phyloP scores from a whole-genome alignment of 1,284 basidiomycete genomes.

The Rhodotorula sp. region DNA sequence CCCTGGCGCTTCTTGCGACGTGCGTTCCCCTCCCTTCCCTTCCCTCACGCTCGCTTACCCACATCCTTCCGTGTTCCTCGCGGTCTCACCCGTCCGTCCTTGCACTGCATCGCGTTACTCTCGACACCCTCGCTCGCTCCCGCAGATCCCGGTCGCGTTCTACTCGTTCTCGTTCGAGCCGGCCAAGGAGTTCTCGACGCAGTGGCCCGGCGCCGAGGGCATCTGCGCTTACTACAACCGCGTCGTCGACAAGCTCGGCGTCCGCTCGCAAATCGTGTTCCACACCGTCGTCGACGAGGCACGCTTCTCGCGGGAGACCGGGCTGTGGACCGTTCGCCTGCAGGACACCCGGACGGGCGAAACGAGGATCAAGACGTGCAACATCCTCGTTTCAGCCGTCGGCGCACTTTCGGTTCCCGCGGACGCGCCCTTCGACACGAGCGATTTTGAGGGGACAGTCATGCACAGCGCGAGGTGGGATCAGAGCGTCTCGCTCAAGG shows the following conservation, averaged over 20 bases:
- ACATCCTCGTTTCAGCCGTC: slow-evolving; percentile 37
- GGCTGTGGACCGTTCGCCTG: slow-evolving; percentile 31
- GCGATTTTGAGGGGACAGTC: slow-evolving; percentile 30
- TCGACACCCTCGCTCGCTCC: neutral
- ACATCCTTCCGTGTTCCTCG: too few relatives aligned
- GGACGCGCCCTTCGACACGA: slow-evolving; percentile 22
- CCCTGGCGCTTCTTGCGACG: slow-evolving; percentile 33
- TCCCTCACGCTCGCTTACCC: neutral
- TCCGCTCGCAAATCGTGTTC: slow-evolving; percentile 19
- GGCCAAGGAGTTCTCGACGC: slow-evolving; percentile 25
- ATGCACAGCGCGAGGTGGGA: slow-evolving; percentile 39
- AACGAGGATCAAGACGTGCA: slow-evolving; percentile 24
- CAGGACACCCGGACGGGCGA: slow-evolving; percentile 22
- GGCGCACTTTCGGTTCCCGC: slow-evolving; percentile 28
- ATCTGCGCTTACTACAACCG: slow-evolving; percentile 17
- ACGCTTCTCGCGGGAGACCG: slow-evolving; percentile 17
- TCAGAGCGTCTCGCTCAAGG: slow-evolving; percentile 24
- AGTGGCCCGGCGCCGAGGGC: slow-evolving; percentile 26
- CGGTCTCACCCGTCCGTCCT: too few relatives aligned
- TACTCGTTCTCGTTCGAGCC: slow-evolving; percentile 33
- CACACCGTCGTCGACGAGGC: slow-evolving; percentile 16
- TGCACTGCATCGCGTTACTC: too few relatives aligned
- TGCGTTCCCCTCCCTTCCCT: neutral
- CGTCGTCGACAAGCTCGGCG: slow-evolving; percentile 13
- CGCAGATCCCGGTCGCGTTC: slow-evolving; percentile 22